A percentile compares a stretch with the other conserved stretches of the same genome.
These are phyloP conservation scores for Pseudomonodictys pantanalensis DNA, from an alignment of 495 filamentous ascomycete species.

Conservation along the genomic window DNA sequence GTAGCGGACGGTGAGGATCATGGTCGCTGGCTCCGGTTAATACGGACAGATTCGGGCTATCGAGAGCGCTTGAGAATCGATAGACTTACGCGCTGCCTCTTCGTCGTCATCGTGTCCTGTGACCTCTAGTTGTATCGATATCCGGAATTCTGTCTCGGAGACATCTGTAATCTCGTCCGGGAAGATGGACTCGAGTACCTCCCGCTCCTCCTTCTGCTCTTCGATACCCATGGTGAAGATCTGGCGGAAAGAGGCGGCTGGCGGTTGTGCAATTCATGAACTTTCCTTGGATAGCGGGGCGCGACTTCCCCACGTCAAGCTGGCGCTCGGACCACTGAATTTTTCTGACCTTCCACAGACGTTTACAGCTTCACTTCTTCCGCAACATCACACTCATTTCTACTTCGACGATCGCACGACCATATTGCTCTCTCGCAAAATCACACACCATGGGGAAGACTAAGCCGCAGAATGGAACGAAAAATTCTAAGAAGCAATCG, in stretches of 20 bases:
- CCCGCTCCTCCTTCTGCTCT: slow-evolving; percentile 92
- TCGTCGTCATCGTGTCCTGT: slow-evolving; percentile 58
- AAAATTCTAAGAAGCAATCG: slow-evolving; percentile 28
- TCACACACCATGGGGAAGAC: slow-evolving; percentile 39
- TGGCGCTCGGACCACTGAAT: slow-evolving; percentile 7
- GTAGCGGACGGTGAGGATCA: slow-evolving; percentile 80
- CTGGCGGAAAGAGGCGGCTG: neutral
- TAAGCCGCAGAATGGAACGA: slow-evolving; percentile 29
- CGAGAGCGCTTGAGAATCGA: too few relatives aligned
- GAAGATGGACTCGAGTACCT: slow-evolving; percentile 96
- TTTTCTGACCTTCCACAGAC: neutral
- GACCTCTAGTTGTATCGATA: slow-evolving; percentile 77
- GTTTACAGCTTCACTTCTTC: neutral
- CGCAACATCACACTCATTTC: neutral
- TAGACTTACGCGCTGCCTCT: slow-evolving; percentile 47
- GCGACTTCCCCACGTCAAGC: slow-evolving; percentile 10
- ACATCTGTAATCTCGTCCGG: slow-evolving; percentile 97
- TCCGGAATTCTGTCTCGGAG: slow-evolving; percentile 78
- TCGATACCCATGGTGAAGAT: slow-evolving; percentile 72
- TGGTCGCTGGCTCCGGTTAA: slow-evolving; percentile 49
- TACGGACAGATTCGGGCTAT: slow-evolving; percentile 11
- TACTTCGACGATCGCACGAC: neutral
- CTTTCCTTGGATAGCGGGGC: neutral
- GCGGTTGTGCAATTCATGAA: neutral
- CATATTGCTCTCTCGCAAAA: neutral